Evolutionary conservation across 23 red algal species (phyloP).

Genomic region (Pyropia yezoensis): DNA sequence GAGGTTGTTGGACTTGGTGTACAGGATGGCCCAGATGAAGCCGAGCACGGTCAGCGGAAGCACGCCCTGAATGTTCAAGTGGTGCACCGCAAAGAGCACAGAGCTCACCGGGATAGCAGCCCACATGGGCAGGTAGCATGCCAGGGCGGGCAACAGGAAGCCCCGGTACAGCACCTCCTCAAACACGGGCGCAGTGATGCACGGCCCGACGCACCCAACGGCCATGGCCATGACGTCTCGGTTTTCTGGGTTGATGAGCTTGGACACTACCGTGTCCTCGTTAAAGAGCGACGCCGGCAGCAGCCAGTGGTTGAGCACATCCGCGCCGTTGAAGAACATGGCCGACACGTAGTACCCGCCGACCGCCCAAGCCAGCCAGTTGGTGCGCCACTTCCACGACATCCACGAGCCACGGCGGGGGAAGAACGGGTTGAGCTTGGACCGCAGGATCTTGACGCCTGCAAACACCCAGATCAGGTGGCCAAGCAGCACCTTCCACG

Average conservation of each 20-base stretch:
- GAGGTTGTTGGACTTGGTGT: conserved; percentile 76
- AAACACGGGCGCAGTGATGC: conserved; percentile 96
- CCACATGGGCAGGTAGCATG: conserved; percentile 85
- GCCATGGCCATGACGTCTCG: conserved; percentile 93
- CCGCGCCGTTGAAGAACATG: conserved; percentile 92
- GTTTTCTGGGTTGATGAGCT: conserved; percentile 99
- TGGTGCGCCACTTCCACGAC: conserved; percentile 56
- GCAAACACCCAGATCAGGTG: conserved; percentile 99
- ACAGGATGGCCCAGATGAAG: conserved; percentile 83
- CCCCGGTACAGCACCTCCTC: conserved; percentile 98
- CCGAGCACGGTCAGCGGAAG: conserved; percentile 92
- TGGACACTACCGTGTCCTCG: conserved; percentile 97
- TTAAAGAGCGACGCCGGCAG: conserved; percentile 79
- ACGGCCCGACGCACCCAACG: conserved; percentile 90
- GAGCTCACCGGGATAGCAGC: conserved; percentile 82
- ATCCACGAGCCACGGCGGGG: conserved; percentile 86
- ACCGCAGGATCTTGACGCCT: conserved; percentile 84
- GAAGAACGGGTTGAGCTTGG: conserved; percentile 89
- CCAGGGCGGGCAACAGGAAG: conserved; percentile 83
- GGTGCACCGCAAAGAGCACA: conserved; percentile 96
- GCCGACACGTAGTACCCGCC: conserved; percentile 93
- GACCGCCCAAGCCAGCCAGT: conserved; percentile 96
- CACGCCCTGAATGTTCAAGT: conserved; percentile 81
- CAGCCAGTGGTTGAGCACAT: conserved; percentile 87
- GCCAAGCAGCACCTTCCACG: conserved; percentile 93